Evolutionary conservation across 2,329 filamentous ascomycete genomes (phyloP).

Genomic region (Sclerotiophoma versabilis): DNA sequence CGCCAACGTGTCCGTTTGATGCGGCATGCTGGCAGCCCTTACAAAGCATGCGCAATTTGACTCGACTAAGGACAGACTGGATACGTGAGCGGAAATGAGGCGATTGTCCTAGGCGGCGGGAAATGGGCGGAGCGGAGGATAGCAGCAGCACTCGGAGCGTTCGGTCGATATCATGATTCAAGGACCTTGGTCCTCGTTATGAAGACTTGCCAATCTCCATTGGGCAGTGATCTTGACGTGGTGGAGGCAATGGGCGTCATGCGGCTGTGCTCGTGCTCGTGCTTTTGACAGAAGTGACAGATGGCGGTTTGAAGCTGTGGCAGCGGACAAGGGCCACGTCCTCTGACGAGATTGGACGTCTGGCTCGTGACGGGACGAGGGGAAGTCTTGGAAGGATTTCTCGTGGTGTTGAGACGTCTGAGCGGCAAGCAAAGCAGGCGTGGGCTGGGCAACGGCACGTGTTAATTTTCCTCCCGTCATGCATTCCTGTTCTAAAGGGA

Average conservation of each 20-base stretch:
- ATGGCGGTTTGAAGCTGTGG: slow-evolving; percentile 3
- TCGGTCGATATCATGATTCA: slow-evolving; percentile 1
- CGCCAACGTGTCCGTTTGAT: neutral
- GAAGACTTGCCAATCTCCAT: slow-evolving; percentile 4
- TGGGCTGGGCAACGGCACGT: slow-evolving; percentile 12
- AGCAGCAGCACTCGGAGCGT: neutral
- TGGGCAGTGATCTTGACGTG: slow-evolving; percentile 1
- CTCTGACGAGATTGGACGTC: slow-evolving; percentile 2
- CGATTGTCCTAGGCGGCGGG: neutral
- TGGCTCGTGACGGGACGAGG: neutral
- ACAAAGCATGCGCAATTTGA: neutral
- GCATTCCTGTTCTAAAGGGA: slow-evolving; percentile 2
- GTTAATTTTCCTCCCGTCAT: slow-evolving; percentile 8
- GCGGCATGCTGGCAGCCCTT: neutral
- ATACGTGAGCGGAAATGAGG: slow-evolving; percentile 14
- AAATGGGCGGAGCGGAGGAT: slow-evolving; percentile 15
- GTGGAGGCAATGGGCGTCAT: slow-evolving; percentile 4
- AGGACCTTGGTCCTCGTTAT: neutral
- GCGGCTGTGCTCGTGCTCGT: slow-evolving; percentile 12
- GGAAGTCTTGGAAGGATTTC: neutral
- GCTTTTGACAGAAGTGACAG: slow-evolving; percentile 17
- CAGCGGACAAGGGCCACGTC: slow-evolving; percentile 4
- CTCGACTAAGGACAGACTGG: neutral
- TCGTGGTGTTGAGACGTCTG: neutral
- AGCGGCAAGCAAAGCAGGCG: slow-evolving; percentile 2